phyloP scores from a whole-genome alignment of 2,329 filamentous ascomycete species.

The Calonectria pteridis region DNA sequence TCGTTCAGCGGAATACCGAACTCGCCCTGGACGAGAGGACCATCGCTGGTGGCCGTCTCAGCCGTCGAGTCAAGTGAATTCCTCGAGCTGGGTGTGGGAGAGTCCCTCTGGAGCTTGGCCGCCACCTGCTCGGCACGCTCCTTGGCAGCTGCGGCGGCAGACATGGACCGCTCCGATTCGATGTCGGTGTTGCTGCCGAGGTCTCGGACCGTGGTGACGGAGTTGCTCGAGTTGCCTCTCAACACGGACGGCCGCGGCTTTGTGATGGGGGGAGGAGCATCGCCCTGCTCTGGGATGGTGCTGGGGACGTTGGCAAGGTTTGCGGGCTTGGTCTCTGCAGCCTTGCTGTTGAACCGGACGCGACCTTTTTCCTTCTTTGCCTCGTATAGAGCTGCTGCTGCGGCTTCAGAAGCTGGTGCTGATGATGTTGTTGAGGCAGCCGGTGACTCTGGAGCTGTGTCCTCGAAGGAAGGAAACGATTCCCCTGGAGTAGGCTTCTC shows the following conservation, averaged over 20 bases:
- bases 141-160: constrained; percentile 48
- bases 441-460: not conserved
- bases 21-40: constrained; percentile 39
- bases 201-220: constrained; percentile 46
- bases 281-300: constrained; percentile 32
- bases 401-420: not conserved
- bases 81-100: constrained; percentile 49
- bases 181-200: constrained; percentile 43
- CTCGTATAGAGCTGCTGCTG: constrained; percentile 23
- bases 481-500: not conserved
- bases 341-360: constrained; percentile 62
- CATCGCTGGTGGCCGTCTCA: constrained; percentile 46
- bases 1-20: constrained; percentile 50
- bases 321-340: constrained; percentile 48
- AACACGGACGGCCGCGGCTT: constrained; percentile 57
- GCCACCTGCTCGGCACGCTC: constrained; percentile 58
- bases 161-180: constrained; percentile 43
- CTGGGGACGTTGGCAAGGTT: constrained; percentile 27
- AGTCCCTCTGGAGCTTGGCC: constrained; percentile 53
- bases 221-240: constrained; percentile 57
- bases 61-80: constrained; percentile 55
- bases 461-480: not conserved
- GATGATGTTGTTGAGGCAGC: not conserved
- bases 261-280: constrained; percentile 27
- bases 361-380: constrained; percentile 59